phyloP scores from a whole-genome alignment of 139 green algal genomes.

The Micractinium sp. region DNA sequence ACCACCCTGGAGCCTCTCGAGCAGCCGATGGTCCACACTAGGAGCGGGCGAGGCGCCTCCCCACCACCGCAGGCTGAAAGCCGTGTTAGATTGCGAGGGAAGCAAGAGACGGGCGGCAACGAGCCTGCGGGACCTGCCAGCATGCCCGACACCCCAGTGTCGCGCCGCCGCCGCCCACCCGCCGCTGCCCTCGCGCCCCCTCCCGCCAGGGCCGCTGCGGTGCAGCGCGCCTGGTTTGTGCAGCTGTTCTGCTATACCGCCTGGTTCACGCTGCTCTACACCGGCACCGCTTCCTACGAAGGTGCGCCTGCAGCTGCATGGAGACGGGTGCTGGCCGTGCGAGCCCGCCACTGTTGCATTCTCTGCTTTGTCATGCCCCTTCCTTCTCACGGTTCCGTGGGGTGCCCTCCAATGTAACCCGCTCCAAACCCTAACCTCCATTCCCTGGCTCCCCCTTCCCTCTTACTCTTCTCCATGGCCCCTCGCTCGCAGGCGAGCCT shows the following conservation, averaged over 20 bases:
- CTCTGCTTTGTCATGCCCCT: neutral
- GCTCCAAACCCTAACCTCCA: neutral
- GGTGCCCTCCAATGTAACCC: neutral
- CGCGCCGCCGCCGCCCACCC: neutral
- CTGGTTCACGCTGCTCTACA: slow-evolving; percentile 14
- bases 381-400: too few relatives aligned
- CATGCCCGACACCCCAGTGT: too few relatives aligned
- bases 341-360: neutral
- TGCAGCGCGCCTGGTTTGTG: neutral
- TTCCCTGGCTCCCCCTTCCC: neutral
- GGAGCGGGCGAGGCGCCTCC: neutral
- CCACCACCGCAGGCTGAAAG: neutral
- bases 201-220: neutral
- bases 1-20: too few relatives aligned
- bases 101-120: too few relatives aligned
- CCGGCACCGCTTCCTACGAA: slow-evolving; percentile 16
- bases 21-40: neutral
- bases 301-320: neutral
- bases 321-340: too few relatives aligned
- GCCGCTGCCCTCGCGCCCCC: neutral
- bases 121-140: too few relatives aligned
- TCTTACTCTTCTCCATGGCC: neutral
- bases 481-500: slow-evolving; percentile 5
- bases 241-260: slow-evolving; percentile 12
- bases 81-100: too few relatives aligned